Evolutionary conservation across 2,329 filamentous ascomycete genomes (phyloP), one percentile per base, ranked within the genome.

Genomic region (Acrodontium crateriforme): DNA sequence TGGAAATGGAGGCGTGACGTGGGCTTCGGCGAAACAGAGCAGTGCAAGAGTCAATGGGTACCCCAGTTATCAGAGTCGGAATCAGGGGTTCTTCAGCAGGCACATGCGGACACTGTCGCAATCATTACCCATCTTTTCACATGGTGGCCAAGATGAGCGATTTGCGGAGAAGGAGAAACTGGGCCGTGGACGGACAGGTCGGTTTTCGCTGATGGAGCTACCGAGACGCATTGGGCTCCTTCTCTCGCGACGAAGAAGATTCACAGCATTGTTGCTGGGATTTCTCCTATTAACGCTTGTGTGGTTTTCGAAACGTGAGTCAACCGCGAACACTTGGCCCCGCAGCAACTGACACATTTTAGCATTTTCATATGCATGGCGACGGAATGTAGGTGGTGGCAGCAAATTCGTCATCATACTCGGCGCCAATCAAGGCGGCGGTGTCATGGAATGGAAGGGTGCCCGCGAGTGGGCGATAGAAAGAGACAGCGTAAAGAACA

Each of bases 361-460:
- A 75, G 71, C 63, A 28, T 44, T 74, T 22, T 55, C 66, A 30
- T 60, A 65, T 37, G 49, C 56, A 35, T 93, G 81, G 63, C 73
- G 83, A 46, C 69, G 80, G 57, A 67, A 77, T 25, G 60, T 74
- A 3, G 85, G 87, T 27, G 81, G 81, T 26, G 89, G 89, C 12
- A 75, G 77, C 49, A 95, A 93, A 48, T 85, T 79, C 49, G 89
- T 98, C 39, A 78, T 98, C 30, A 84, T 98, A 37, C 65, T 95
- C 12, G 85, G 80, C 14, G 85, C 89, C 30, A 98, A 98, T 49
- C 71, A 92, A 38, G 89, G 89, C 26, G 89, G 89, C 34, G 89
- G 89, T 45, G 89, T 98, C 6, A 95, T 95, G 84, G 87, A 94
- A 50, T 94, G 84, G 87, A 98, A 98, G 56, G 87, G 87, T 0